phyloP scores from a whole-genome alignment of 345 rosid species.

The Populus deltoides region DNA sequence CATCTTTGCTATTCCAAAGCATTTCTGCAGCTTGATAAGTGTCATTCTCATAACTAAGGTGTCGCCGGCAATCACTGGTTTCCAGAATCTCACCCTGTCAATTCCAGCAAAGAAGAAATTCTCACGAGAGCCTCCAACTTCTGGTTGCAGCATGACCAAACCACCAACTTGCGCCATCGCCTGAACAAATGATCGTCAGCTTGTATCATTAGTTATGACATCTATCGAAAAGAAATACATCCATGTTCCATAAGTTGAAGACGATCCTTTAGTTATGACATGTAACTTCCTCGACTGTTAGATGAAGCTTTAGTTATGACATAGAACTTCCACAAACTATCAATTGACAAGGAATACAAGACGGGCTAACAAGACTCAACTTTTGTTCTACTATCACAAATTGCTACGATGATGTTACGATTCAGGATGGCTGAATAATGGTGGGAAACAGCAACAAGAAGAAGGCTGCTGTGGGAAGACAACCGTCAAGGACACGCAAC shows the following conservation, averaged over 20 bases:
- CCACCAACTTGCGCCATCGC: slow-evolving; percentile 99
- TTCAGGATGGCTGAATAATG: too few species aligned
- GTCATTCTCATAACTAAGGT: slow-evolving; percentile 98
- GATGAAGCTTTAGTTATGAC: neutral
- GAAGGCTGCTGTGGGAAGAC: too few species aligned
- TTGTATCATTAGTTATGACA: neutral
- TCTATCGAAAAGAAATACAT: neutral
- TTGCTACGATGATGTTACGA: neutral
- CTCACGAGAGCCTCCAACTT: slow-evolving; percentile 73
- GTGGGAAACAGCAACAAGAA: too few species aligned
- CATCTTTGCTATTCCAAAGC: slow-evolving; percentile 94
- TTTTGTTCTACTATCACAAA: neutral
- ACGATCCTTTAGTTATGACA: neutral
- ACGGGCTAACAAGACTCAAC: neutral
- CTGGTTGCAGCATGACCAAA: slow-evolving; percentile 86
- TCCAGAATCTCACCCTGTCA: slow-evolving; percentile 90
- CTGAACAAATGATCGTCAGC: slow-evolving; percentile 31
- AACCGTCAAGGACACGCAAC: too few species aligned
- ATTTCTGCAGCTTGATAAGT: slow-evolving; percentile 73
- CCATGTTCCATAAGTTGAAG: neutral
- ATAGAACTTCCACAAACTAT: neutral
- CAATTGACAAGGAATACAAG: neutral
- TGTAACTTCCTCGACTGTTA: neutral
- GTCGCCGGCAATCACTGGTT: slow-evolving; percentile 96
- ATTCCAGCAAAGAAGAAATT: slow-evolving; percentile 91